Evolutionary conservation across 179 eudicot genomes (phyloP).

Genomic region (Carnegiea gigantea): DNA sequence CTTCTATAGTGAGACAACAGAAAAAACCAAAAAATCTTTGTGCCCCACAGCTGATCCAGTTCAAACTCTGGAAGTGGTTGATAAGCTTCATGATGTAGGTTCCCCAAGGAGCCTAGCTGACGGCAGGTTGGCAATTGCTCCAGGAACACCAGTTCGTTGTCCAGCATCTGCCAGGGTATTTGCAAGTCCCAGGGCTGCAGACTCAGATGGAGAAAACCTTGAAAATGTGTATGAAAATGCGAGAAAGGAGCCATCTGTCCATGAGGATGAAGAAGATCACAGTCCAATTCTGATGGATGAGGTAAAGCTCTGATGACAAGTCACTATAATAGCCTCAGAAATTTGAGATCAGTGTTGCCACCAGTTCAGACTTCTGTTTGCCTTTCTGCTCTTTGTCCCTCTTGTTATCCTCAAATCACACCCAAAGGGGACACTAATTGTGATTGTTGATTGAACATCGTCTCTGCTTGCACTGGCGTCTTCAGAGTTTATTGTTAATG

Average conservation of each 20-base stretch:
- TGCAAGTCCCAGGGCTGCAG: conserved; percentile 31
- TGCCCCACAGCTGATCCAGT: conserved; percentile 19
- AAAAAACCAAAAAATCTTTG: conserved; percentile 11
- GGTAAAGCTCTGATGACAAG: conserved; percentile 32
- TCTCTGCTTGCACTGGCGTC: neutral
- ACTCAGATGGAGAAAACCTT: conserved; percentile 43
- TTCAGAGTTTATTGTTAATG: neutral
- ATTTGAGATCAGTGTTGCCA: neutral
- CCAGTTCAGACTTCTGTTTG: neutral
- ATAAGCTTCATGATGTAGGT: conserved; percentile 25
- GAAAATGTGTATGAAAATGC: conserved; percentile 32
- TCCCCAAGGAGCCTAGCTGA: conserved; percentile 34
- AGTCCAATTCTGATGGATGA: conserved; percentile 40
- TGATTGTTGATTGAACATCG: neutral
- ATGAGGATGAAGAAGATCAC: conserved; percentile 34
- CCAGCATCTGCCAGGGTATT: conserved; percentile 41
- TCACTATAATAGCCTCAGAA: neutral
- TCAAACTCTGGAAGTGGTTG: conserved; percentile 34
- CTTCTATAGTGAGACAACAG: conserved; percentile 11
- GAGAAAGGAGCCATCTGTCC: conserved; percentile 22
- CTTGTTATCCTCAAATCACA: neutral
- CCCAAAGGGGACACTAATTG: neutral
- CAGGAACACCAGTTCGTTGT: conserved; percentile 61
- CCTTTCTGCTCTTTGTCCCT: neutral
- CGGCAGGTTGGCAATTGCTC: conserved; percentile 48